Conservation (phyloP, 2,329 filamentous ascomycete species). For the Verticillium isaacii region DNA sequence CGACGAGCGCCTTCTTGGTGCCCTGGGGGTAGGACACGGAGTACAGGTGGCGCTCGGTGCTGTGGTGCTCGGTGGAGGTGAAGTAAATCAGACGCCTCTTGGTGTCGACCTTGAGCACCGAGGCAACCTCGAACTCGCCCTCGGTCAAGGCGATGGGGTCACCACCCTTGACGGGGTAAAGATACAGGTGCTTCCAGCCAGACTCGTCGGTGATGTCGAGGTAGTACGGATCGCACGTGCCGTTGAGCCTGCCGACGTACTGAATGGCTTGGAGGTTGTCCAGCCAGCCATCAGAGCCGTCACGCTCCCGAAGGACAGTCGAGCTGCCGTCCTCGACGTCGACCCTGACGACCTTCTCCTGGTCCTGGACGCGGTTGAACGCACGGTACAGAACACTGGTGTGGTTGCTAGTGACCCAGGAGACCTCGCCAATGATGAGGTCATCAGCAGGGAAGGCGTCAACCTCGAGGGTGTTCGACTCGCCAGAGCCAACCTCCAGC, state of each 20-base stretch:
- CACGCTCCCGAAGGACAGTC: constrained; percentile 47
- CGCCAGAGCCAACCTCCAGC: constrained; percentile 43
- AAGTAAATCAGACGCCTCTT: constrained; percentile 56
- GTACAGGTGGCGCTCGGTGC: constrained; percentile 64
- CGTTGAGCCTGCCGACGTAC: constrained; percentile 45
- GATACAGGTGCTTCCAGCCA: constrained; percentile 62
- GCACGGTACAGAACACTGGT: constrained; percentile 58
- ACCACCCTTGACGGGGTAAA: constrained; percentile 54
- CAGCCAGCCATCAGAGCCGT: constrained; percentile 58
- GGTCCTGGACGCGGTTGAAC: constrained; percentile 65
- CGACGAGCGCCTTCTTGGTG: constrained; percentile 54
- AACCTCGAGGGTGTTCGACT: constrained; percentile 41
- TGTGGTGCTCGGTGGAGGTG: constrained; percentile 59
- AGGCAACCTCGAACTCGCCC: constrained; percentile 61
- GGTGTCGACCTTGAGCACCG: constrained; percentile 56
- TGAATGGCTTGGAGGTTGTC: constrained; percentile 53
- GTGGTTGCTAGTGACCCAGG: constrained; percentile 61
- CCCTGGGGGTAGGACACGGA: constrained; percentile 55
- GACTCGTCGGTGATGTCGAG: constrained; percentile 62
- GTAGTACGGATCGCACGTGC: constrained; percentile 44
- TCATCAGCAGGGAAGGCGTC: constrained; percentile 56
- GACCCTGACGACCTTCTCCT: constrained; percentile 57
- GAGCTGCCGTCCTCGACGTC: constrained; percentile 42
- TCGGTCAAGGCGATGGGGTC: constrained; percentile 53
- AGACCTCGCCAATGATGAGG: constrained; percentile 62